phyloP scores from a whole-genome alignment of 2,329 filamentous ascomycete species.

The Nemania serpens region DNA sequence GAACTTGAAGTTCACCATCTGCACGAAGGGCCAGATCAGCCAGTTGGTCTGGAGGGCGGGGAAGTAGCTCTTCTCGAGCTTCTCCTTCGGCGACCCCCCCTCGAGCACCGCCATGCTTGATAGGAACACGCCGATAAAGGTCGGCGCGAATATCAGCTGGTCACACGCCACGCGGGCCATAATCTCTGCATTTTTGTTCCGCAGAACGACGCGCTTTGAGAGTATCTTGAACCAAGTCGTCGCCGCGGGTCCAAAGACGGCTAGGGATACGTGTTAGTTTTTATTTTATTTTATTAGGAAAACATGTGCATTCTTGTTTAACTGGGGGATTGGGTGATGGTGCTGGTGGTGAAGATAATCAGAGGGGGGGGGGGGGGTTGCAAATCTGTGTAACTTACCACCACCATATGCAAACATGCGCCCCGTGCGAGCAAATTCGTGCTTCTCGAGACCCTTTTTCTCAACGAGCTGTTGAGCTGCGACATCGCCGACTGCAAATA shows the following conservation, averaged over 20 bases:
- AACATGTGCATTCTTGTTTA: background rate
- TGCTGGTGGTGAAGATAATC: background rate
- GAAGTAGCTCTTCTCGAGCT: conserved; percentile 72
- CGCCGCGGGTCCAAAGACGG: conserved; percentile 84
- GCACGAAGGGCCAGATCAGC: conserved; percentile 85
- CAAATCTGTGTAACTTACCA: conserved; percentile 53
- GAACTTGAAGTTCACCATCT: conserved; percentile 85
- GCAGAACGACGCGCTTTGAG: conserved; percentile 67
- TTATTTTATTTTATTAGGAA: background rate
- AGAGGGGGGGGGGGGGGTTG: background rate
- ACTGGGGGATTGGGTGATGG: background rate
- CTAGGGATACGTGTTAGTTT: conserved; percentile 45
- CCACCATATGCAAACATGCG: conserved; percentile 84
- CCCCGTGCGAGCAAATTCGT: conserved; percentile 72
- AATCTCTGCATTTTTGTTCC: conserved; percentile 70
- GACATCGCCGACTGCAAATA: conserved; percentile 90
- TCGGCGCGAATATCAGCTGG: conserved; percentile 82
- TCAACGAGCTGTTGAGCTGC: conserved; percentile 92
- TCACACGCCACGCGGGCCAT: conserved; percentile 78
- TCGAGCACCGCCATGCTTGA: conserved; percentile 84
- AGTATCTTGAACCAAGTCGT: conserved; percentile 87
- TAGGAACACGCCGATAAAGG: conserved; percentile 81
- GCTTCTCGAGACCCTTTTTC: conserved; percentile 74
- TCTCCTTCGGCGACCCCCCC: conserved; percentile 64
- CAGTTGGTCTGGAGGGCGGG: conserved; percentile 81